A percentile compares a stretch with the other conserved stretches of the same genome.
These are phyloP conservation scores for Lycium barbarum DNA, from an alignment of 257 asterid species.

Conservation along the genomic window DNA sequence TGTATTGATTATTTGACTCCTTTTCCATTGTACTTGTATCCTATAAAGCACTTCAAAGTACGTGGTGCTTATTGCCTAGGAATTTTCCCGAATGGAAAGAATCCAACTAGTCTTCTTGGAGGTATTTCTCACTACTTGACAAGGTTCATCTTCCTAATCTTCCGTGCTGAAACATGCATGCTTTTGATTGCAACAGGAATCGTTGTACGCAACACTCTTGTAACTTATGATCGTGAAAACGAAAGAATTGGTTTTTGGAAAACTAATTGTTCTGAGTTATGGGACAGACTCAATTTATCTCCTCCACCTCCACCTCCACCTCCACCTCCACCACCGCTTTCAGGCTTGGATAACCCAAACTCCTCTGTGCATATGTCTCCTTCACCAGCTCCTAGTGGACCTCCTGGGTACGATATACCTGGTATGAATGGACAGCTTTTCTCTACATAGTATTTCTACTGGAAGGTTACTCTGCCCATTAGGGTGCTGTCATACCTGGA, in stretches of 20 bases:
- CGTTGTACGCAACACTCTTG: constrained; percentile 93
- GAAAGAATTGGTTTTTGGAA: constrained; percentile 94
- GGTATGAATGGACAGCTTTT: constrained; percentile 49
- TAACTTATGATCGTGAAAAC: constrained; percentile 89
- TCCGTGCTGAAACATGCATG: not conserved
- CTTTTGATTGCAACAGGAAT: constrained; percentile 58
- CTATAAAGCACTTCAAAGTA: constrained; percentile 82
- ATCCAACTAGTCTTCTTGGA: constrained; percentile 96
- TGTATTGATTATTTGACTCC: constrained; percentile 30
- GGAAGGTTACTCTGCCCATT: constrained; percentile 12
- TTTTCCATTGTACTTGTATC: constrained; percentile 23
- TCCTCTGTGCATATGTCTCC: constrained; percentile 54
- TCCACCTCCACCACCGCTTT: constrained; percentile 39
- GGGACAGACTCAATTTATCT: constrained; percentile 79
- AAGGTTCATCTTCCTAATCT: constrained; percentile 8
- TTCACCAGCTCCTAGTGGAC: constrained; percentile 60
- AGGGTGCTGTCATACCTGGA: constrained; percentile 15
- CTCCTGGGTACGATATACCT: constrained; percentile 50
- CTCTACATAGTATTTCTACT: constrained; percentile 7
- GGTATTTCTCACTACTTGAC: constrained; percentile 54
- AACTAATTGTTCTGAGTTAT: constrained; percentile 90
- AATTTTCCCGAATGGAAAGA: constrained; percentile 93
- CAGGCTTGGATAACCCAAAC: constrained; percentile 42
- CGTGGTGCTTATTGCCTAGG: constrained; percentile 98
- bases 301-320: constrained; percentile 49